phyloP scores from a whole-genome alignment of 371 early-diverging fungal species.

The Mucor mucedo region DNA sequence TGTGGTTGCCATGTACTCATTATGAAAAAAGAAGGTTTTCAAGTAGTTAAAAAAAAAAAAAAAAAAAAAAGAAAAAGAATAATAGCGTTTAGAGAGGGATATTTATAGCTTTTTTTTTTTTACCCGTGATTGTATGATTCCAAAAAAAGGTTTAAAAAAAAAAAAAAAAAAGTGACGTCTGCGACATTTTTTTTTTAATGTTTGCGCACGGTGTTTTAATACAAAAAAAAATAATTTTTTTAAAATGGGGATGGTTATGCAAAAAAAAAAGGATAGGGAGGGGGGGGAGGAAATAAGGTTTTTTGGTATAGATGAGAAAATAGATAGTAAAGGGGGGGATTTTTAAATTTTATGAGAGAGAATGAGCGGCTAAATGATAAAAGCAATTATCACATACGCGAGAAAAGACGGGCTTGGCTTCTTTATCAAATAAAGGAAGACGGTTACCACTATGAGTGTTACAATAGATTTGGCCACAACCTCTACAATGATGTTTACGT shows the following conservation, averaged over 20 bases:
- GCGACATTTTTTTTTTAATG: too few species aligned
- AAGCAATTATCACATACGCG: conserved; percentile 31
- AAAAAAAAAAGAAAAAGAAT: conserved; percentile 22
- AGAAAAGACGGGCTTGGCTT: conserved; percentile 20
- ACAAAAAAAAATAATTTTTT: not conserved
- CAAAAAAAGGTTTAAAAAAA: not conserved
- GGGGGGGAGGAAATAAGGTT: not conserved
- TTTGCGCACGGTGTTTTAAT: too few species aligned
- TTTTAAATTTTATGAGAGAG: not conserved
- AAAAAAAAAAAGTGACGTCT: not conserved
- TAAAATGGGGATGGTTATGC: not conserved
- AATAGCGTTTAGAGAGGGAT: not conserved
- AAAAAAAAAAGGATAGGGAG: not conserved
- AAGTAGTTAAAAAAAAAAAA: not conserved
- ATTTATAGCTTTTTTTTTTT: not conserved
- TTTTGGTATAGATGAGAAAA: too few species aligned
- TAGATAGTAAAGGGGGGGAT: too few species aligned
- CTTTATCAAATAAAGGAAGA: conserved; percentile 28
- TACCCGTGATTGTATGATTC: not conserved
- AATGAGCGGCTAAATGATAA: conserved; percentile 15
- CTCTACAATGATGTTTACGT: conserved; percentile 34
- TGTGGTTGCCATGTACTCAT: conserved; percentile 30
- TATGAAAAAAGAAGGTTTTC: not conserved
- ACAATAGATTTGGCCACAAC: conserved; percentile 35
- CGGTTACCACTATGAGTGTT: conserved; percentile 30